Evolutionary conservation across 306 rosid species (phyloP), one percentile per base, ranked within the genome.

Genomic region (Rosa chinensis): DNA sequence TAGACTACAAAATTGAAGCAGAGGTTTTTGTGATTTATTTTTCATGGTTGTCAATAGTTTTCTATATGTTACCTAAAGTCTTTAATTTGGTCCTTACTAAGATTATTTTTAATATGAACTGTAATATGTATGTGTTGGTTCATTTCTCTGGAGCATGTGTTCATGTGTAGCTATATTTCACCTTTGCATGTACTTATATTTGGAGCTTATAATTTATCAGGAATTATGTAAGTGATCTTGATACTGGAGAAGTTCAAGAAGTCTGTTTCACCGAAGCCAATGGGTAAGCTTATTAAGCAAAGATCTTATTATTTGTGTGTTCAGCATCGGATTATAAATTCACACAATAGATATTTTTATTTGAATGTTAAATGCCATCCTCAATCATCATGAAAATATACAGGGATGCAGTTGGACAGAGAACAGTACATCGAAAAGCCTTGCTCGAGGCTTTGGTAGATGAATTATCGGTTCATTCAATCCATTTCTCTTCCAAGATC

Each of bases 391-490:
- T 25, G 23, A 53, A 53, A 14, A 25, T 13, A 28, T 63, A 56
- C 44, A 70, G 68, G 11, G 42, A 35, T 32, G 52, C 23, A 12
- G 20, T 8, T 43, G 76, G 13, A 9, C 55, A 70, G 5, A 70
- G 39, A 70, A 7, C 62, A 18, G 66, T 76, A 23, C 81, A 81
- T 35, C 76, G 81, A 39, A 76, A 76, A 48, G 68, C 77, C 48
- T 70, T 81, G 37, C 35, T 81, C 17, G 56, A 58, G 62, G 77
- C 84, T 48, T 45, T 81, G 58, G 84, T 68, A 13, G 84, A 23
- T 25, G 81, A 76, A 70, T 49, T 81, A 70, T 58, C 66, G 13
- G 13, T 0, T 10, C 64, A 73, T 37, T 32, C 84, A 20, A 76
- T 76, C 21, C 84, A 77, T 25, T 81, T 58, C 68, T 81, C 68